These are phyloP conservation scores for Colletotrichum cordylinicola DNA, from an alignment of 2,329 filamentous ascomycete genomes.

Conservation along the genomic window DNA sequence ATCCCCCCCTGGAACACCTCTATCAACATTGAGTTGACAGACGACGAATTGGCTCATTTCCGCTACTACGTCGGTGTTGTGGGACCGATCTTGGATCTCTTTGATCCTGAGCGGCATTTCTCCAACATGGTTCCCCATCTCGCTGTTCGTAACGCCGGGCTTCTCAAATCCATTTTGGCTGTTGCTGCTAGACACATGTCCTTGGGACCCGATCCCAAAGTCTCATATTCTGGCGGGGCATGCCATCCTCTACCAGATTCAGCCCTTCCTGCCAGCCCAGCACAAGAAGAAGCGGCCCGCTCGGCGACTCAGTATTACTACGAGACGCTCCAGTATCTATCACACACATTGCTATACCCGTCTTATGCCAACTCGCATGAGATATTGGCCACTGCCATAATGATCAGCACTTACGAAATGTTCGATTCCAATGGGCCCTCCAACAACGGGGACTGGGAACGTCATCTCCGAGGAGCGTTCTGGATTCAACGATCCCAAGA, in stretches of 20 bases:
- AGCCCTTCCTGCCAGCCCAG: background rate
- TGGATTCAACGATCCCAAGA: slow-evolving; percentile 68
- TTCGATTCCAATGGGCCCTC: slow-evolving; percentile 51
- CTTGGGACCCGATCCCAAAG: background rate
- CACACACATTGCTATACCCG: slow-evolving; percentile 59
- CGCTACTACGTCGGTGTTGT: slow-evolving; percentile 20
- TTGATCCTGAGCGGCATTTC: slow-evolving; percentile 20
- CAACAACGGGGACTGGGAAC: slow-evolving; percentile 52
- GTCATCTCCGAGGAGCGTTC: slow-evolving; percentile 67
- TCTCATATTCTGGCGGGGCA: background rate
- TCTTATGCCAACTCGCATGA: slow-evolving; percentile 63
- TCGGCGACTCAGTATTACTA: slow-evolving; percentile 60
- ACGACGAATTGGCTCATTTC: background rate
- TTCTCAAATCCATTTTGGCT: slow-evolving; percentile 22
- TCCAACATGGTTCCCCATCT: slow-evolving; percentile 22
- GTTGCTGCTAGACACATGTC: slow-evolving; percentile 18
- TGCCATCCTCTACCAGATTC: background rate
- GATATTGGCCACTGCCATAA: slow-evolving; percentile 60
- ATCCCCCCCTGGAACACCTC: slow-evolving; percentile 6
- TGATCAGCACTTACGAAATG: slow-evolving; percentile 69
- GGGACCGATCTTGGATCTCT: slow-evolving; percentile 21
- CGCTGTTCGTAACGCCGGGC: slow-evolving; percentile 13
- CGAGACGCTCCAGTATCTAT: slow-evolving; percentile 64
- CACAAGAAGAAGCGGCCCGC: slow-evolving; percentile 22
- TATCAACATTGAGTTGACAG: background rate